phyloP scores from a whole-genome alignment of 495 filamentous ascomycete genomes.

The Aspergillus leporis region DNA sequence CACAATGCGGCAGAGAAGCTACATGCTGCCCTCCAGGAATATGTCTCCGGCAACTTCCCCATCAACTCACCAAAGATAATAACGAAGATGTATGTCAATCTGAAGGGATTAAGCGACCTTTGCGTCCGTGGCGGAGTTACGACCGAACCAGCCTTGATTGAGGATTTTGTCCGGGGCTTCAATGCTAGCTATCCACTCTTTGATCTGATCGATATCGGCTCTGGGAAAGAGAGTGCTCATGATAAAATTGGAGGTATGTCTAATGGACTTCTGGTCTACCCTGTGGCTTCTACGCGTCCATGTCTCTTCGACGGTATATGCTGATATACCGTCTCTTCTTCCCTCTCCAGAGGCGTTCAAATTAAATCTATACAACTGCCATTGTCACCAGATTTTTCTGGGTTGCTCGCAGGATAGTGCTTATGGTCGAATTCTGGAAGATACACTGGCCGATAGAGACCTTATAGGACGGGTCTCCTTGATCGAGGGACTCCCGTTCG shows the following conservation, averaged over 20 bases:
- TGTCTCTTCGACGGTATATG: neutral
- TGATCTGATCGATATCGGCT: conserved; percentile 75
- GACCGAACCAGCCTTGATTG: conserved; percentile 50
- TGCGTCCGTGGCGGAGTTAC: conserved; percentile 60
- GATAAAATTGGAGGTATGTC: conserved; percentile 73
- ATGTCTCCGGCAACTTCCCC: conserved; percentile 46
- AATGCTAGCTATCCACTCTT: conserved; percentile 69
- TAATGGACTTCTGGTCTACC: conserved; percentile 5
- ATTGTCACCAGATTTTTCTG: conserved; percentile 80
- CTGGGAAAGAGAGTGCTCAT: conserved; percentile 66
- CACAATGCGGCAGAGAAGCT: conserved; percentile 67
- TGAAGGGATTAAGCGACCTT: conserved; percentile 60
- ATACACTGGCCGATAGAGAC: conserved; percentile 52
- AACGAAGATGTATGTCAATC: conserved; percentile 67
- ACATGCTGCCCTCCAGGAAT: conserved; percentile 50
- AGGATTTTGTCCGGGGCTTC: conserved; percentile 75
- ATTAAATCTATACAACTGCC: conserved; percentile 64
- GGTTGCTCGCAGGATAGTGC: conserved; percentile 76
- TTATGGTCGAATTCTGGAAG: conserved; percentile 69
- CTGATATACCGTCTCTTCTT: conserved; percentile 14
- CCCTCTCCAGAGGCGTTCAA: conserved; percentile 63
- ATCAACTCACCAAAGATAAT: conserved; percentile 62
- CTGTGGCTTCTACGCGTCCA: too few relatives aligned
- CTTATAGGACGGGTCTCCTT: conserved; percentile 64
- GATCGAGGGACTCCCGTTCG: conserved; percentile 72